Conservation (phyloP, 2,329 filamentous ascomycete species). For the Gnomoniopsis smithogilvyi region DNA sequence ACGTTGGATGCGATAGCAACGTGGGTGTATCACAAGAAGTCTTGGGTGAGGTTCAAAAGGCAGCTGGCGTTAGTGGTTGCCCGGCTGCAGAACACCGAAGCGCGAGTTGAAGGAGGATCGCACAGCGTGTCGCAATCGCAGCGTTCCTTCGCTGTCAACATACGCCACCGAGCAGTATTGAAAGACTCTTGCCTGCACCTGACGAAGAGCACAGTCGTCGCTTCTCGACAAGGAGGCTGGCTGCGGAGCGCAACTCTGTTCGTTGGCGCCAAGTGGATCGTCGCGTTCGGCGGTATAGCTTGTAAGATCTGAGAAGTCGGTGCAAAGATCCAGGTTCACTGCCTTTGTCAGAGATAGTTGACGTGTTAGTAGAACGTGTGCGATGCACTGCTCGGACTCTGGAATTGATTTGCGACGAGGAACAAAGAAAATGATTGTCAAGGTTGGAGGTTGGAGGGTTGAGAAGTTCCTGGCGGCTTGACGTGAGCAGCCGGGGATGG, state of each 20-base stretch:
- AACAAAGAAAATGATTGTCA: not conserved
- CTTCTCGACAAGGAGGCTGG: not conserved
- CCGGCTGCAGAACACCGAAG: not conserved
- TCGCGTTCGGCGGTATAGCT: not conserved
- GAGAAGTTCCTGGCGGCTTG: not conserved
- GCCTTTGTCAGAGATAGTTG: not conserved
- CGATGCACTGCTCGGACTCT: not conserved
- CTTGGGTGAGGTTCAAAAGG: not conserved
- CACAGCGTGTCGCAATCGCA: not conserved
- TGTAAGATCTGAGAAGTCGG: not conserved
- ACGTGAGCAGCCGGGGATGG: not conserved
- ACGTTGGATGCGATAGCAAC: not conserved
- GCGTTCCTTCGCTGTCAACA: not conserved
- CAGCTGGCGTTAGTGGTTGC: not conserved
- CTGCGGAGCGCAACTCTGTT: not conserved
- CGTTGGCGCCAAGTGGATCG: not conserved
- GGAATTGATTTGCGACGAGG: not conserved
- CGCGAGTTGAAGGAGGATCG: not conserved
- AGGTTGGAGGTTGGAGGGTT: not conserved
- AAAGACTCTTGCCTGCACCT: not conserved
- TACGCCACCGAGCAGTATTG: not conserved
- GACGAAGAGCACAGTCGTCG: not conserved
- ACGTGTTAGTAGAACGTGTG: not conserved
- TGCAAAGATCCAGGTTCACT: not conserved
- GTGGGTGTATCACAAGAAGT: not conserved